phyloP scores from a whole-genome alignment of 306 rosid species.

The Prosopis cineraria region DNA sequence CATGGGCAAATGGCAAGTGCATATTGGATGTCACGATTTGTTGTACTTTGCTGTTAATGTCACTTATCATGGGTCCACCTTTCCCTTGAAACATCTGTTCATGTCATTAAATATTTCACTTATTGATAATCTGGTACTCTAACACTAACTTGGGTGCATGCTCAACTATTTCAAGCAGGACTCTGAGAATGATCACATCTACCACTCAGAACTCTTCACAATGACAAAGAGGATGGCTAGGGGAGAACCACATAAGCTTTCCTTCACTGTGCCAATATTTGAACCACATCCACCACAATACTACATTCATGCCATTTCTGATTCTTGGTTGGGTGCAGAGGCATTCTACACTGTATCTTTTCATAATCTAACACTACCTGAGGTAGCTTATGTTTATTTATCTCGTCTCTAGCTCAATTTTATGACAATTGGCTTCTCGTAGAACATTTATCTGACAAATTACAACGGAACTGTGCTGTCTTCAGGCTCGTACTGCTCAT shows the following conservation, averaged over 20 bases:
- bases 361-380: slow-evolving; percentile 83
- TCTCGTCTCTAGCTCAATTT: slow-evolving; percentile 20
- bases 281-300: slow-evolving; percentile 99
- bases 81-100: slow-evolving; percentile 13
- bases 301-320: slow-evolving; percentile 91
- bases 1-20: slow-evolving; percentile 17
- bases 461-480: slow-evolving; percentile 34
- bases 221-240: slow-evolving; percentile 84
- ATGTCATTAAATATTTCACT: slow-evolving; percentile 1
- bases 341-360: slow-evolving; percentile 91
- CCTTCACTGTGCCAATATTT: slow-evolving; percentile 95
- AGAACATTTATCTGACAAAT: slow-evolving; percentile 40
- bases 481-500: slow-evolving; percentile 78
- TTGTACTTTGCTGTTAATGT: slow-evolving; percentile 12
- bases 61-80: neutral
- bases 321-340: slow-evolving; percentile 94
- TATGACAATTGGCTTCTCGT: slow-evolving; percentile 27
- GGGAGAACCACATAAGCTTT: slow-evolving; percentile 87
- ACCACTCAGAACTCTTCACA: slow-evolving; percentile 87
- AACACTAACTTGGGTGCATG: slow-evolving; percentile 30
- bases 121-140: slow-evolving; percentile 15
- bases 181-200: slow-evolving; percentile 92
- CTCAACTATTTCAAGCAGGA: slow-evolving; percentile 60
- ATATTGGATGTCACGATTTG: slow-evolving; percentile 6
- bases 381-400: slow-evolving; percentile 50